Evolutionary conservation across 495 filamentous ascomycete species (phyloP).

Genomic region (Penicillium mononematosum): DNA sequence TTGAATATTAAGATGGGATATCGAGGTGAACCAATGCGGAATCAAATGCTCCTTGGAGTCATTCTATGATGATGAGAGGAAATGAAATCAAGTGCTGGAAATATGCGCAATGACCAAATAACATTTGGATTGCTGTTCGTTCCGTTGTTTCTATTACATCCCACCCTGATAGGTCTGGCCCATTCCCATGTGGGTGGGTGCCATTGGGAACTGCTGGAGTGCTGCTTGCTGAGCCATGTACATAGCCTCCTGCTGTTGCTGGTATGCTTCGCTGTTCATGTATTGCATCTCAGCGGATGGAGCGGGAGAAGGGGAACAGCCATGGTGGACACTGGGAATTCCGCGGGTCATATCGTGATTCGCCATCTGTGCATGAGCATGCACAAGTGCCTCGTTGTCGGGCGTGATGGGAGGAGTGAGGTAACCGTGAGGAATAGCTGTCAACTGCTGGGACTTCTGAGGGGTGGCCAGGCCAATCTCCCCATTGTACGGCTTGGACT

Average conservation of each 20-base stretch:
- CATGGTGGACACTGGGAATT: constrained; percentile 24
- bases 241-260: constrained; percentile 35
- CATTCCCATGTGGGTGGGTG: constrained; percentile 41
- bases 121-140: constrained; percentile 23
- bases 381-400: constrained; percentile 63
- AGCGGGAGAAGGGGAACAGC: constrained; percentile 43
- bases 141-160: constrained; percentile 22
- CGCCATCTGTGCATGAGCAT: constrained; percentile 27
- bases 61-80: constrained; percentile 18
- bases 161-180: constrained; percentile 35
- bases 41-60: constrained; percentile 19
- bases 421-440: constrained; percentile 73
- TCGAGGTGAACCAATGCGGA: constrained; percentile 19
- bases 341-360: constrained; percentile 31
- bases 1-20: constrained; percentile 15
- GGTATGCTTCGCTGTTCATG: constrained; percentile 39
- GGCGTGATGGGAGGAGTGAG: constrained; percentile 95
- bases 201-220: constrained; percentile 31
- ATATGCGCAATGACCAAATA: constrained; percentile 32
- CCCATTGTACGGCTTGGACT: constrained; percentile 53
- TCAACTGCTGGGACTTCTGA: constrained; percentile 69
- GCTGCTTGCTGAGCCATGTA: constrained; percentile 30
- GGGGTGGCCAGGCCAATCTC: constrained; percentile 71
- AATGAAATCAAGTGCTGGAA: constrained; percentile 18
- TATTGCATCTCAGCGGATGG: constrained; percentile 43